phyloP scores from a whole-genome alignment of 202 grass and related monocot species.

The Setaria viridis region DNA sequence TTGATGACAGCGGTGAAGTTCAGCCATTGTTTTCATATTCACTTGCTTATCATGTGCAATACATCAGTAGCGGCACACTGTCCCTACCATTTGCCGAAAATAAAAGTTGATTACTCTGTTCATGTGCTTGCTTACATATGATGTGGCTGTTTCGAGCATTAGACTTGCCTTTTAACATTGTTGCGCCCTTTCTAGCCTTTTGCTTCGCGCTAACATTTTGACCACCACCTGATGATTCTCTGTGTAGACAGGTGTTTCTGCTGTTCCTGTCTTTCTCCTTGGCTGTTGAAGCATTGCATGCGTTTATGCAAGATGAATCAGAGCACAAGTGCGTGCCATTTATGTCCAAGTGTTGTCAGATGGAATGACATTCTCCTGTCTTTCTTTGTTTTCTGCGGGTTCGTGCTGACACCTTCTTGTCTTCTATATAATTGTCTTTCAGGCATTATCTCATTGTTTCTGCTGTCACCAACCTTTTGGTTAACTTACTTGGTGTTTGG shows the following conservation, averaged over 20 bases:
- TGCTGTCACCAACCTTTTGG: constrained; percentile 93
- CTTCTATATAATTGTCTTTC: constrained; percentile 22
- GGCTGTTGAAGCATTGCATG: constrained; percentile 95
- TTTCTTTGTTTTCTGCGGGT: not conserved
- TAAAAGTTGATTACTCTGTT: not conserved
- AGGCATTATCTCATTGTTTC: constrained; percentile 96
- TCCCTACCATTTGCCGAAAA: not conserved
- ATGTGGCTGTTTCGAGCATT: not conserved
- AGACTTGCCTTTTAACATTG: not conserved
- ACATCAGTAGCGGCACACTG: not conserved
- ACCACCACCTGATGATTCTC: constrained; percentile 51
- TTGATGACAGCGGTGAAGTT: not conserved
- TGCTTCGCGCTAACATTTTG: constrained; percentile 45
- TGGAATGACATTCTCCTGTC: constrained; percentile 3
- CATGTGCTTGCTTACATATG: constrained; percentile 32
- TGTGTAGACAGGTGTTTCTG: constrained; percentile 97
- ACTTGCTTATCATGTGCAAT: not conserved
- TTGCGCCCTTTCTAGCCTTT: not conserved
- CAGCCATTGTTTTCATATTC: constrained; percentile 30
- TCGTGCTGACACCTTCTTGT: not conserved
- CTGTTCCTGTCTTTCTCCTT: constrained; percentile 96
- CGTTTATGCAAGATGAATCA: constrained; percentile 99
- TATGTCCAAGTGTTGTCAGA: not conserved
- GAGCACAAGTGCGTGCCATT: constrained; percentile 89
- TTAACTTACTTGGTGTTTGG: constrained; percentile 98